Base-by-base conservation (phyloP, 2,329 filamentous ascomycete genomes). In the Pestalotiopsis sp. region DNA sequence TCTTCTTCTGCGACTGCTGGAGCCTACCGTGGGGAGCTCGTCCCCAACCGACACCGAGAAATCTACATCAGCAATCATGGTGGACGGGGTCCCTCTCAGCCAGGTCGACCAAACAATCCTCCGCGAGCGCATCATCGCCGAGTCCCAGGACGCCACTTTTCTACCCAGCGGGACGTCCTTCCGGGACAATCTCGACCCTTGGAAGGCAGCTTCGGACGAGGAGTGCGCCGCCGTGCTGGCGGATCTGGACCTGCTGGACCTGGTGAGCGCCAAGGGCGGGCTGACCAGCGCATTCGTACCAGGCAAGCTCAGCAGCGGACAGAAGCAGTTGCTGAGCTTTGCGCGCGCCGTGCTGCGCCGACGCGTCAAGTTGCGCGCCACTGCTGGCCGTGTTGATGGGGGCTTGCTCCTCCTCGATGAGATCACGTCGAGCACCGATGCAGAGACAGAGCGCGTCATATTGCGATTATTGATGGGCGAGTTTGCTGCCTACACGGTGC, bases 241-340 rank as follows among this genome's bases (percentile, higher is more conserved):
- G n/a, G 66, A 72, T 0, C 78, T 85, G 2, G 74, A 75, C 0
- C 74, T 85, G 0, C 78, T 76, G 38, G 56, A 64, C 0, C 77
- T 81, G 12, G 73, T 83, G 0, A 61, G 73, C 0, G 74, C 77
- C 3, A 73, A 76, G 3, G 81, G 81, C 3, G 81, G 81, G 0
- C 70, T 84, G 0, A 70, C 73, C 2, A 74, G 75, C 0, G 72
- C 68, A 2, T 82, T 91, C 70, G 80, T 81, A n/a, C 78, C 83
- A 2, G 81, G 86, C 6, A 80, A 82, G 64, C 79, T 90, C 5
- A 86, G 83, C 4, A 84, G 86, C 41, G 90, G 90, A 0, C 90
- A 92, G 75, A 85, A 84, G 59, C 90, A 92, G 73, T 81, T 92
- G 0, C 90, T 92, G 72, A 89, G 85, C 70, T 82, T 92, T 1